Evolutionary conservation across 1,284 basidiomycete species (phyloP), one percentile per base, ranked within the genome.

Genomic region (Fomitiporia mediterranea): DNA sequence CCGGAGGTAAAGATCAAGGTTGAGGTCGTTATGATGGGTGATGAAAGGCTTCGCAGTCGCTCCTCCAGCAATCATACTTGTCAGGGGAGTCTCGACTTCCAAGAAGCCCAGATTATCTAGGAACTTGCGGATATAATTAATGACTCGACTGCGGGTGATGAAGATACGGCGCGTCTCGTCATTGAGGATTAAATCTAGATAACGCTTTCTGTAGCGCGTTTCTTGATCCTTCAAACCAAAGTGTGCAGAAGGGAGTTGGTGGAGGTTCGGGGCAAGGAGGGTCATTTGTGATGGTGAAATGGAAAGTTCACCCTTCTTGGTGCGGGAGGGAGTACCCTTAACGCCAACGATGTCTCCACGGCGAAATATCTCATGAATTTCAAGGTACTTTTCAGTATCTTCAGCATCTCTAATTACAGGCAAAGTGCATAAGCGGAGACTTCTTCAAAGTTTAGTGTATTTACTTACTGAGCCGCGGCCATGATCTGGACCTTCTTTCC

Each of bases 41-140:
- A 99, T 70, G 76, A 99, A 99, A 1, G 96, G 96, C 80, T 98
- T 99, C 65, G 96, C 96, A 3, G 94, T 98, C 30, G 96, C 96
- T 59, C 96, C 96, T 55, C 96, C 96, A 5, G 97, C 97, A 62
- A 94, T 86, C 80, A 98, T 86, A 70, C 90, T 95, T 76, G 94
- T 99, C 82, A 99, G 98, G 7, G 97, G 96, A 4, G 96, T 99
- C 74, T 99, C 96, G 60, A 99, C 95, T 75, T 99, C 97, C 72
- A 99, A 84, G 81, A 99, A 99, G 40, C 95, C 96, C 43, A 91
- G 83, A 65, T 80, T 77, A 71, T 98, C 95, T 59, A 99, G 75
- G 82, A 86, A 99, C 64, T 87, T 88, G 57, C 96, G 86, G 64
- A 98, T 78, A 72, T 95, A 94, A 77, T 92, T 94, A 74, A 97